Conservation (phyloP, 2,329 filamentous ascomycete genomes). For the Fusarium tricinctum region DNA sequence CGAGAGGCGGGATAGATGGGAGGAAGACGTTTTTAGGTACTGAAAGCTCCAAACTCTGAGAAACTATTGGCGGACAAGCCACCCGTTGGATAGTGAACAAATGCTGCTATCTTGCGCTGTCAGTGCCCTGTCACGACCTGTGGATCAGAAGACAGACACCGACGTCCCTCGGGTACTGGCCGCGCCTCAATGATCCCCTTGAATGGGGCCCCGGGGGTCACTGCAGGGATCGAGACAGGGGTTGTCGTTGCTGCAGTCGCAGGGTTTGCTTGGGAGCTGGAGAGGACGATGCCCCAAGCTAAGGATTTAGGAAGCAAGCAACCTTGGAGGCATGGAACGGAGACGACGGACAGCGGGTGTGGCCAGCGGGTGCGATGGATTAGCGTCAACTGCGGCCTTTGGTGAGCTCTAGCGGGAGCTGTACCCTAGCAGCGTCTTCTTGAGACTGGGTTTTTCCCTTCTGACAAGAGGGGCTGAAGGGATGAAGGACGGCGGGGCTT, state of each 20-base stretch:
- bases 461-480: background rate
- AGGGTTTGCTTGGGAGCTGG: background rate
- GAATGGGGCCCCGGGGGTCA: slow-evolving; percentile 27
- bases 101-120: slow-evolving; percentile 34
- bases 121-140: slow-evolving; percentile 41
- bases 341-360: slow-evolving; percentile 29
- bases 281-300: slow-evolving; percentile 4
- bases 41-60: slow-evolving; percentile 7
- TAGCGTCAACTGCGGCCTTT: slow-evolving; percentile 25
- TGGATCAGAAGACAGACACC: slow-evolving; percentile 41
- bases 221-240: slow-evolving; percentile 39
- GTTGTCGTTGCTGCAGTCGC: background rate
- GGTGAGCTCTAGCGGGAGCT: slow-evolving; percentile 11
- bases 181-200: slow-evolving; percentile 22
- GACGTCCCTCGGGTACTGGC: slow-evolving; percentile 39
- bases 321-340: no score
- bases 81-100: slow-evolving; percentile 32
- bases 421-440: background rate
- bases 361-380: slow-evolving; percentile 40
- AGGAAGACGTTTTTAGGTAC: slow-evolving; percentile 40
- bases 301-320: slow-evolving; percentile 33
- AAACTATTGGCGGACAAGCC: slow-evolving; percentile 30
- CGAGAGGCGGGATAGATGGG: slow-evolving; percentile 1
- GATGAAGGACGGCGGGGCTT: background rate
- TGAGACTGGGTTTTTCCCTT: background rate